A percentile compares a stretch with the other conserved stretches of the same genome.
phyloP scores from a whole-genome alignment of 208 protist genomes.

The Naegleria gruberi region DNA sequence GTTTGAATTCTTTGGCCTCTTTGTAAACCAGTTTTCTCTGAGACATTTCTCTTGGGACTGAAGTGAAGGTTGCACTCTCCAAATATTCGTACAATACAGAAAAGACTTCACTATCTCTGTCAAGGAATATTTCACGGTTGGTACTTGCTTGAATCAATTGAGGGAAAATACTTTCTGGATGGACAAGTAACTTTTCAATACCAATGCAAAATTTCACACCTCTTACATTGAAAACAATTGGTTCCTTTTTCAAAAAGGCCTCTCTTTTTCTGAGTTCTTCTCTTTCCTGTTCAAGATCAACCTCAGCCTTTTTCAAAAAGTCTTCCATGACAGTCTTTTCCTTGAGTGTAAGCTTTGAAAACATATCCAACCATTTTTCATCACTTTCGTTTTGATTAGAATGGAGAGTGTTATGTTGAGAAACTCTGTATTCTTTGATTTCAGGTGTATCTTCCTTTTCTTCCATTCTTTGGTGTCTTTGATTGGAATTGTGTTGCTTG shows the following conservation, averaged over 20 bases:
- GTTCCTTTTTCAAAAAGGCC: not conserved
- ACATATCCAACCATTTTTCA: not conserved
- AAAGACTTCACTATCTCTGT: not conserved
- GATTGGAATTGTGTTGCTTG: not conserved
- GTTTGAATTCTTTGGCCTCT: not conserved
- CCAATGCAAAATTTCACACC: not conserved
- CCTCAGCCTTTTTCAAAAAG: not conserved
- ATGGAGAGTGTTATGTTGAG: not conserved
- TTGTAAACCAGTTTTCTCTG: not conserved
- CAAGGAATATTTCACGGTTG: not conserved
- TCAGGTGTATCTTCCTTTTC: not conserved
- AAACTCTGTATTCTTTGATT: not conserved
- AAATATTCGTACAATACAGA: not conserved
- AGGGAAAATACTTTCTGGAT: not conserved
- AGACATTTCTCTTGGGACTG: not conserved
- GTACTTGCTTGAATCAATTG: not conserved
- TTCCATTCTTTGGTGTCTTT: not conserved
- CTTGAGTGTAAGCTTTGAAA: not conserved
- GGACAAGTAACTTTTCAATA: not conserved
- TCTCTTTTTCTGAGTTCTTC: not conserved
- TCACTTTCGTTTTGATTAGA: not conserved
- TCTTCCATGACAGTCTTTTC: not conserved
- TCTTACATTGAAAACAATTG: not conserved
- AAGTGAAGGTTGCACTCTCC: not conserved
- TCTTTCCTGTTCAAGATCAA: not conserved